A percentile compares a stretch with the other conserved stretches of the same genome.
Conservation (phyloP, 306 rosid genomes). For the Begonia fuchsioides region DNA sequence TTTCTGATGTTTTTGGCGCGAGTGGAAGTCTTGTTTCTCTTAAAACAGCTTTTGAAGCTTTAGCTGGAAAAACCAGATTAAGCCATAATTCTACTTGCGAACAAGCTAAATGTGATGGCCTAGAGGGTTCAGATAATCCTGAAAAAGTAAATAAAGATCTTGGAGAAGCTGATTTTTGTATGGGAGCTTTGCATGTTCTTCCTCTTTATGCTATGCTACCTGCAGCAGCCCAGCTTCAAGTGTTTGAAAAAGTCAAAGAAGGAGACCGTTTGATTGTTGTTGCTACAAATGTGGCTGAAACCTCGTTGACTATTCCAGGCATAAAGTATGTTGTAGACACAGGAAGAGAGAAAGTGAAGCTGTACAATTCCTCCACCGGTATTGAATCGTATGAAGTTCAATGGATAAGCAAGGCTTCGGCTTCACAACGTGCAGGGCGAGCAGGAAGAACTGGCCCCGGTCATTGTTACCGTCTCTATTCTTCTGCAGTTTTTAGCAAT, state of each 20-base stretch:
- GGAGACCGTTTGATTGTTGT: conserved; percentile 77
- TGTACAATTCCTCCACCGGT: conserved; percentile 59
- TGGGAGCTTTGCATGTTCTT: conserved; percentile 49
- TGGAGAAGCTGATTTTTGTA: conserved; percentile 16
- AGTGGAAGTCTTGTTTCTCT: conserved; percentile 39
- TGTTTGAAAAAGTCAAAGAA: conserved; percentile 59
- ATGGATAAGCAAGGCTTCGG: conserved; percentile 96
- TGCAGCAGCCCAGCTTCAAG: conserved; percentile 64
- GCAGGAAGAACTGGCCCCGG: conserved; percentile 96
- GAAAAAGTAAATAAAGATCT: conserved; percentile 9
- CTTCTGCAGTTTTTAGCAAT: conserved; percentile 67
- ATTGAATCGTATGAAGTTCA: conserved; percentile 65
- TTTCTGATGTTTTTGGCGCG: conserved; percentile 29
- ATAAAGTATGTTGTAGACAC: conserved; percentile 85
- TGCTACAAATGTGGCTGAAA: conserved; percentile 98
- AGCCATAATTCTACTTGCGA: conserved; percentile 18
- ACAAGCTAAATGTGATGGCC: conserved; percentile 11
- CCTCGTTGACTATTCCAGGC: conserved; percentile 88
- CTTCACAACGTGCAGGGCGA: conserved; percentile 83
- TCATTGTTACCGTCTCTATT: conserved; percentile 79
- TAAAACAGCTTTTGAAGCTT: conserved; percentile 66
- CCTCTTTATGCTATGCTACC: conserved; percentile 93
- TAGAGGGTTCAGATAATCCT: conserved; percentile 25
- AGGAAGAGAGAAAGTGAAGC: conserved; percentile 84
- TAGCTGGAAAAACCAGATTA: conserved; percentile 27